These are phyloP conservation scores for Brassica nigra DNA, from an alignment of 345 rosid genomes.

Conservation along the genomic window DNA sequence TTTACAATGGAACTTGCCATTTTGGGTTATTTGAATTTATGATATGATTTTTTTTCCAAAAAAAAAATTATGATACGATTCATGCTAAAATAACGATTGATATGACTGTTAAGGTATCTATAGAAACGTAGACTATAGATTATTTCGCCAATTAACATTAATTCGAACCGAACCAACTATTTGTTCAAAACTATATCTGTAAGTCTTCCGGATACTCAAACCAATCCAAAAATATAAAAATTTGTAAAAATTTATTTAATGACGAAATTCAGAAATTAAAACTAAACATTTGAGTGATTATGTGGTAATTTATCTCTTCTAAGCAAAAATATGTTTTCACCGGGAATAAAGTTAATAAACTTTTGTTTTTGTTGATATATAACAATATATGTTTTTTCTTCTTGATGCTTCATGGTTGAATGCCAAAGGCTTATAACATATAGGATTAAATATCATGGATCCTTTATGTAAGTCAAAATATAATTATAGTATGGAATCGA, in stretches of 20 bases:
- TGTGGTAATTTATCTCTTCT: too few relatives aligned
- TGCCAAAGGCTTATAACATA: too few relatives aligned
- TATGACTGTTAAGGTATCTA: slow-evolving; percentile 4
- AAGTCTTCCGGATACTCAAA: neutral
- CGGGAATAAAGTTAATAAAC: neutral
- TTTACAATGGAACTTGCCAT: slow-evolving; percentile 11
- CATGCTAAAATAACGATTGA: neutral
- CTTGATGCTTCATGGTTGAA: too few relatives aligned
- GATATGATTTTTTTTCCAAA: neutral
- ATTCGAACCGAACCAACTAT: neutral
- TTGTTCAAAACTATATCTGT: neutral
- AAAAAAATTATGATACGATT: neutral
- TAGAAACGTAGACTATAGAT: neutral
- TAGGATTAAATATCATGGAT: too few relatives aligned
- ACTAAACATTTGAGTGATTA: neutral
- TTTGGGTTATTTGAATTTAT: slow-evolving; percentile 10
- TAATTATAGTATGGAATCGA: neutral
- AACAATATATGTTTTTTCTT: too few relatives aligned
- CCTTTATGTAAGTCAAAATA: neutral
- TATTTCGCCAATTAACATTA: neutral
- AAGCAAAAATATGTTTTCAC: neutral
- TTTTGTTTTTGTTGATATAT: too few relatives aligned
- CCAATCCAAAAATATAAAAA: neutral
- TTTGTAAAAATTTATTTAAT: neutral
- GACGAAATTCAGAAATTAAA: neutral